Conservation (phyloP, 768 basidiomycete genomes). For the Hemileccinum rubropunctum region DNA sequence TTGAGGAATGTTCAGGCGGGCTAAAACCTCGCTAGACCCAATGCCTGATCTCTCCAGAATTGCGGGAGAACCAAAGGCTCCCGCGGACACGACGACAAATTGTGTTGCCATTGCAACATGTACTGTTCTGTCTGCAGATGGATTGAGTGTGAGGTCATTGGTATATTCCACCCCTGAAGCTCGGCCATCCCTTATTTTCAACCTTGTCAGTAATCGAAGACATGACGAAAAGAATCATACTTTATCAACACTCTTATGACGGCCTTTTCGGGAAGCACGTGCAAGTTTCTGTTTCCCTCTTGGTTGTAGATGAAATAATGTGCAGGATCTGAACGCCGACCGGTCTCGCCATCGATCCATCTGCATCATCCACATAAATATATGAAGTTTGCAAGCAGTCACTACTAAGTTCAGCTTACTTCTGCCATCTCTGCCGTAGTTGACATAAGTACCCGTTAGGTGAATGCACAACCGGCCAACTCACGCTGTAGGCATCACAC, state of each 20-base stretch:
- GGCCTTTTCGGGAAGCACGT: conserved; percentile 37
- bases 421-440: conserved; percentile 47
- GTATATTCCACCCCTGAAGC: conserved; percentile 53
- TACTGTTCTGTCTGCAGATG: conserved; percentile 22
- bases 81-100: conserved; percentile 49
- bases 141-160: conserved; percentile 25
- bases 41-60: conserved; percentile 68
- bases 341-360: conserved; percentile 51
- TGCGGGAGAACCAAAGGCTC: conserved; percentile 54
- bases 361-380: conserved; percentile 27
- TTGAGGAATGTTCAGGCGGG: conserved; percentile 44
- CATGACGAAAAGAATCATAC: conserved; percentile 28
- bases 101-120: conserved; percentile 36
- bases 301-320: conserved; percentile 53
- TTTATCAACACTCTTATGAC: conserved; percentile 51
- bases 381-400: neutral
- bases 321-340: conserved; percentile 55
- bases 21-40: conserved; percentile 49
- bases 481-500: conserved; percentile 48
- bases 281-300: conserved; percentile 40
- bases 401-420: conserved; percentile 32
- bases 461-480: conserved; percentile 13
- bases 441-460: neutral
- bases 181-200: conserved; percentile 21
- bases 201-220: neutral